Evolutionary conservation across 495 filamentous ascomycete species (phyloP).

Genomic region (Neurospora sp.): DNA sequence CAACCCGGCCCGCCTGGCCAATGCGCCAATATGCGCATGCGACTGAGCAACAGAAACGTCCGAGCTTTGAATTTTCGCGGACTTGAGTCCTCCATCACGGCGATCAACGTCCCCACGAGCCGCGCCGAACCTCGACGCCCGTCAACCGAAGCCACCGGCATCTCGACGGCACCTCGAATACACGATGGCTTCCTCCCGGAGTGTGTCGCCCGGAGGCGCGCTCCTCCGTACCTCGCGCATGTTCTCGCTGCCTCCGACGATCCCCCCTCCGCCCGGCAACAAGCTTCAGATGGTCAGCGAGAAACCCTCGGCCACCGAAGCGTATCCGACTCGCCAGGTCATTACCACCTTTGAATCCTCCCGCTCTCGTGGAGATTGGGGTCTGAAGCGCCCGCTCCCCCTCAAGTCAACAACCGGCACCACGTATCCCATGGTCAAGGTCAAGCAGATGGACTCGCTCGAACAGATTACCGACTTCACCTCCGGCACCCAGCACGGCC

Average conservation of each 20-base stretch:
- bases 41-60: background rate
- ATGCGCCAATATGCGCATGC: background rate
- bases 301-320: conserved; percentile 52
- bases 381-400: conserved; percentile 79
- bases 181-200: conserved; percentile 17
- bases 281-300: conserved; percentile 27
- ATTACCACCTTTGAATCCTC: conserved; percentile 73
- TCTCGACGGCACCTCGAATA: conserved; percentile 5
- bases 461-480: conserved; percentile 90
- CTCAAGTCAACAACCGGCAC: conserved; percentile 60
- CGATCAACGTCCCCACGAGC: background rate
- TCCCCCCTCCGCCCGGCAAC: conserved; percentile 30
- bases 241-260: conserved; percentile 44
- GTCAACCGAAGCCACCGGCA: background rate
- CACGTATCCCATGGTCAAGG: conserved; percentile 56
- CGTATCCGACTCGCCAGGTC: conserved; percentile 72
- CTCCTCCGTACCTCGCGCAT: conserved; percentile 51
- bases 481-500: conserved; percentile 69
- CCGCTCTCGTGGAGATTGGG: conserved; percentile 81
- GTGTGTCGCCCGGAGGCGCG: conserved; percentile 48
- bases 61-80: background rate
- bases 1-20: background rate
- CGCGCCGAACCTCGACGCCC: background rate
- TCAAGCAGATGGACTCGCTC: conserved; percentile 68
- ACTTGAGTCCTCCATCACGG: background rate